Conservation (phyloP, 2,329 filamentous ascomycete genomes). For the Onygenales sp. region DNA sequence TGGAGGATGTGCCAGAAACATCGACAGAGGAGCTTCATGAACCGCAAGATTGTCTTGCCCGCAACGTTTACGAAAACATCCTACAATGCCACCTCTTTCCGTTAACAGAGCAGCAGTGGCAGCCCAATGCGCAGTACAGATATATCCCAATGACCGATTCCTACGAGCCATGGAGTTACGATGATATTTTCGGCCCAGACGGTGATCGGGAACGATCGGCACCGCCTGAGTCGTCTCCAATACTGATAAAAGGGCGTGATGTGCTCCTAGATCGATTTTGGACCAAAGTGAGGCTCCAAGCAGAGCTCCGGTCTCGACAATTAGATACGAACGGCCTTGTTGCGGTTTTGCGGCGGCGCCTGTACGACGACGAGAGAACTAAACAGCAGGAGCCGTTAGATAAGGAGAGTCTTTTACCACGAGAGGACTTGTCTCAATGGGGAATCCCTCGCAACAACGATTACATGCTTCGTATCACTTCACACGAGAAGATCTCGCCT, state of each 20-base stretch:
- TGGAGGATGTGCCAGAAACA: constrained; percentile 9
- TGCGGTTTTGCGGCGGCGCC: constrained; percentile 14
- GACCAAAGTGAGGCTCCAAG: constrained; percentile 9
- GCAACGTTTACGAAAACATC: constrained; percentile 25
- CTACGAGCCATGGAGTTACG: constrained; percentile 6
- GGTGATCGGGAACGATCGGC: background rate
- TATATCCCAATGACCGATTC: background rate
- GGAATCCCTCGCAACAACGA: constrained; percentile 11
- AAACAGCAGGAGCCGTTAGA: constrained; percentile 3
- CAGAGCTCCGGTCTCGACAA: background rate
- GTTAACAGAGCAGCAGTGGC: constrained; percentile 8
- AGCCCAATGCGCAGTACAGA: constrained; percentile 2
- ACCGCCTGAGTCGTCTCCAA: background rate
- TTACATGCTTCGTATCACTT: constrained; percentile 12
- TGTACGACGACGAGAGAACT: constrained; percentile 14
- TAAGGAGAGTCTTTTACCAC: constrained; percentile 13
- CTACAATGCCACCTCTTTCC: constrained; percentile 16
- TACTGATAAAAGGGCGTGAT: constrained; percentile 10
- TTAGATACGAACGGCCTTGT: background rate
- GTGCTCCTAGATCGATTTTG: constrained; percentile 11
- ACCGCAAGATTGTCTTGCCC: constrained; percentile 13
- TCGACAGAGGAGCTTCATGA: background rate
- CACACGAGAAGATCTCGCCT: constrained; percentile 12
- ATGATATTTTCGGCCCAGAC: constrained; percentile 12
- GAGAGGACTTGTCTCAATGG: constrained; percentile 21